A percentile compares a stretch with the other conserved stretches of the same genome.
Conservation (phyloP, 106 monocot genomes). For the Apostasia shenzhenica region DNA sequence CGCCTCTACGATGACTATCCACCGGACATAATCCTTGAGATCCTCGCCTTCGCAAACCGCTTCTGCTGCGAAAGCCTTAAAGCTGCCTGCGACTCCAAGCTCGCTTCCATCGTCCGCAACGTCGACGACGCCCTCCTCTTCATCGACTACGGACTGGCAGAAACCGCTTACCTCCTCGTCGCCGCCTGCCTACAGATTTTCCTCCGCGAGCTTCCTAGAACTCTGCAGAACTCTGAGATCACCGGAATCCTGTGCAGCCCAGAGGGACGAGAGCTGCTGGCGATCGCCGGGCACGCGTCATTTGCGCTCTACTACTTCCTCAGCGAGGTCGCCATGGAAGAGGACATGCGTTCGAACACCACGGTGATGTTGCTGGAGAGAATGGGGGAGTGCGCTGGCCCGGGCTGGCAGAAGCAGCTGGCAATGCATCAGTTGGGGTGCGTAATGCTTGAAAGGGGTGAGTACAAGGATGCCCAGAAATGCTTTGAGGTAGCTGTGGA, state of each 20-base stretch:
- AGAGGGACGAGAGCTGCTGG: slow-evolving; percentile 55
- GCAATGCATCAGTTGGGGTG: slow-evolving; percentile 90
- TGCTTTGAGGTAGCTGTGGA: slow-evolving; percentile 73
- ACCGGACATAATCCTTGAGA: slow-evolving; percentile 54
- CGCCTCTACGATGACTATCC: slow-evolving; percentile 21
- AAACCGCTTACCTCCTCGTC: slow-evolving; percentile 61
- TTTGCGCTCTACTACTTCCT: slow-evolving; percentile 81
- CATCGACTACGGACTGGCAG: slow-evolving; percentile 70
- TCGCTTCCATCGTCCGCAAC: slow-evolving; percentile 41
- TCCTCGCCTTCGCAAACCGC: slow-evolving; percentile 76
- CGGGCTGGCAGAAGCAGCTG: slow-evolving; percentile 88
- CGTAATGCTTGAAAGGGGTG: slow-evolving; percentile 86
- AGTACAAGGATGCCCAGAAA: slow-evolving; percentile 82
- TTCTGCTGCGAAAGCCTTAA: slow-evolving; percentile 90
- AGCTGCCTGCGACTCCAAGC: slow-evolving; percentile 59
- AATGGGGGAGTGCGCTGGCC: slow-evolving; percentile 55
- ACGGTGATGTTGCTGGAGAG: slow-evolving; percentile 89
- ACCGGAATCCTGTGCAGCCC: slow-evolving; percentile 48
- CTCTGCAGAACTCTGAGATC: slow-evolving; percentile 51
- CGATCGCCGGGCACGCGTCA: slow-evolving; percentile 57
- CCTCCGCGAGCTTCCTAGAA: slow-evolving; percentile 65
- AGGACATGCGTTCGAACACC: slow-evolving; percentile 76
- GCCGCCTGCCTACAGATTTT: slow-evolving; percentile 86
- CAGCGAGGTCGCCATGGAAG: slow-evolving; percentile 88
- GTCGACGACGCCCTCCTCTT: slow-evolving; percentile 68